Percentiles rank a stretch among this genome's conserved stretches.
phyloP scores from a whole-genome alignment of 129 eudicot genomes.

The Pulicaria dysenterica region DNA sequence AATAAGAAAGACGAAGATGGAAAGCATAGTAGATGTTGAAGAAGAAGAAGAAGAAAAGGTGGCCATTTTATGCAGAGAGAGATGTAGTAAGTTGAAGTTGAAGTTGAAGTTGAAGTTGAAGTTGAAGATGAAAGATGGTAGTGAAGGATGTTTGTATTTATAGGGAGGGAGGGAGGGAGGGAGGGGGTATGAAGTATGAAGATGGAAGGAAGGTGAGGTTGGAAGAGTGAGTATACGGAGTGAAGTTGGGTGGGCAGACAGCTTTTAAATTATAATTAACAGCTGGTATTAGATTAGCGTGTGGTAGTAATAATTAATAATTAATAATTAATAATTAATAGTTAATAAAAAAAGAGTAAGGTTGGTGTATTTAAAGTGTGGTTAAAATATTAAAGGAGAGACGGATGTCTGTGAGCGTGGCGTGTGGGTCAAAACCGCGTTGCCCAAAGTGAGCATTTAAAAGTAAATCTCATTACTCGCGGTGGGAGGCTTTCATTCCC shows the following conservation, averaged over 20 bases:
- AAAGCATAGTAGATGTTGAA: not conserved
- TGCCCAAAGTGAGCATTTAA: too few relatives aligned
- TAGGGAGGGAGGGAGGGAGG: not conserved
- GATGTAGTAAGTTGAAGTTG: not conserved
- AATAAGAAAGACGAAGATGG: not conserved
- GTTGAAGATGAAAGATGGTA: not conserved
- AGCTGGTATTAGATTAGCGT: conserved; percentile 31
- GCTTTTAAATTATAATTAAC: conserved; percentile 23
- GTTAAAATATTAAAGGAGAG: too few relatives aligned
- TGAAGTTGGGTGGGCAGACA: too few relatives aligned
- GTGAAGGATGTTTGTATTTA: conserved; percentile 20
- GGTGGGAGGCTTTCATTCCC: too few relatives aligned
- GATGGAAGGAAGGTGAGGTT: conserved; percentile 23
- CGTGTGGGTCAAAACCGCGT: too few relatives aligned
- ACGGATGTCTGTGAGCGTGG: too few relatives aligned
- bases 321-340: too few relatives aligned
- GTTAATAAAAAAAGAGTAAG: too few relatives aligned
- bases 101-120: too few relatives aligned
- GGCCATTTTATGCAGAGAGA: not conserved
- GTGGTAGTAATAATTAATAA: conserved; percentile 8
- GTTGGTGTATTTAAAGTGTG: too few relatives aligned
- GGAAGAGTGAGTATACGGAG: too few relatives aligned
- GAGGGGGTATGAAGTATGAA: not conserved
- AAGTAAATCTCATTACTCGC: too few relatives aligned
- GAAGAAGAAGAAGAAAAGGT: not conserved